Base-by-base conservation (phyloP, 2,329 filamentous ascomycete genomes). In the Cytospora mali region DNA sequence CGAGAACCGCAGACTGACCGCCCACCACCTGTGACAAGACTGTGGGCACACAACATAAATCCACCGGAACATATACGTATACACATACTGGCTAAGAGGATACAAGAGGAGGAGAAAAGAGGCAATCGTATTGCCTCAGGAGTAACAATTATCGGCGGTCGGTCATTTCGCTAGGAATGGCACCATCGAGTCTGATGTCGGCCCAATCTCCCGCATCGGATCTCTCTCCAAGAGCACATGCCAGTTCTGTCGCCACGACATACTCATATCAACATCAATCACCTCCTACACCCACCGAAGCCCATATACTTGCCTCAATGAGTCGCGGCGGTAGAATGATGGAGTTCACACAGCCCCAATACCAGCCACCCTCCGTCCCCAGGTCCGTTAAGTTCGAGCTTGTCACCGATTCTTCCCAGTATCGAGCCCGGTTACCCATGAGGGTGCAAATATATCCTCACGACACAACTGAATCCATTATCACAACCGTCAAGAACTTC, bases 401-500 rank as follows among this genome's bases (percentile, higher is more conserved):
- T 60, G 81, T 92, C 69, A 86, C 90, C 70, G 85, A 90, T 69
- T 84, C 85, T 33, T 86, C 87, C 65, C 85, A 89, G 73, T 86
- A 85, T 70, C 86, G 87, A 70, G 90, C 89, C 77, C 88, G 91
- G 72, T 81, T 93, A 68, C 90, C 91, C n/a, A 88, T 94, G 86
- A 84, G 90, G 71, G 90, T 94, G 59, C 91, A 96, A 72, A 97
- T 99, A 69, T 97, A 90, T 72, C 92, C 92, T 53, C 93, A 98
- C 76, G 95, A 99, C 80, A 93, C 92, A 58, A 98, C 94, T 25
- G 94, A 98, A 74, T 97, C 93, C 39, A 99, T 99, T 78, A 92
- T 98, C 67, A 95, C 93, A 16, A 98, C 95, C 1, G 94, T 98
- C 73, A 98, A 97, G 84, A 98, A 97, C 81, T 98, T 98, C 80